Evolutionary conservation across 2,329 filamentous ascomycete genomes (phyloP).

Genomic region (Septoria linicola): DNA sequence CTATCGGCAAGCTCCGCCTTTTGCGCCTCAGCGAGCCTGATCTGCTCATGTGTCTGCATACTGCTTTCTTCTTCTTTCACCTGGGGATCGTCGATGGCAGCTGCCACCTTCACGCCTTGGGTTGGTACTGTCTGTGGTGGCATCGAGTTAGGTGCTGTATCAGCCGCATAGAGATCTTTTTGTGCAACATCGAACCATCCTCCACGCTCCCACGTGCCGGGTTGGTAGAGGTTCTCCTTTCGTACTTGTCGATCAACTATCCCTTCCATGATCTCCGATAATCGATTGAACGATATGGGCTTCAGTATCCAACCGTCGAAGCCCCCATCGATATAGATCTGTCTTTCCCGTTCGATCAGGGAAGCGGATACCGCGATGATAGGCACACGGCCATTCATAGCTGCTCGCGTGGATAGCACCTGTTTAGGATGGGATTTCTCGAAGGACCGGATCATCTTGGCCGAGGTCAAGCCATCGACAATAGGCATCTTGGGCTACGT

Average conservation of each 20-base stretch:
- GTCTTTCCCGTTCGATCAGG: constrained; percentile 66
- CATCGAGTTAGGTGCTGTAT: constrained; percentile 38
- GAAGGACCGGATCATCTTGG: constrained; percentile 76
- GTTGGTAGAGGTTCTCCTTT: constrained; percentile 63
- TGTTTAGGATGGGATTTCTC: constrained; percentile 57
- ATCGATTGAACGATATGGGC: constrained; percentile 75
- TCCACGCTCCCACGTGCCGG: constrained; percentile 78
- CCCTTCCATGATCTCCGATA: constrained; percentile 67
- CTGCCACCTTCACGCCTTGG: constrained; percentile 36
- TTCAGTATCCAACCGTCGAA: constrained; percentile 93
- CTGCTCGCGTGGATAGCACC: constrained; percentile 59
- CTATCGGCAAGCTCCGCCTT: constrained; percentile 10
- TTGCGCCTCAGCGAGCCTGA: constrained; percentile 32
- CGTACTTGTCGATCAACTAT: constrained; percentile 63
- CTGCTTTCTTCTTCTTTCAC: constrained; percentile 36
- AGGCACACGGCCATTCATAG: constrained; percentile 65
- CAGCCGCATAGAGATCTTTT: constrained; percentile 39
- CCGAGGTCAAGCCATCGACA: constrained; percentile 76
- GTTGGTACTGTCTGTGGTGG: constrained; percentile 28
- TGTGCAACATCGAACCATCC: constrained; percentile 69
- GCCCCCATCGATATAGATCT: constrained; percentile 71
- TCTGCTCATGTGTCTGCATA: constrained; percentile 37
- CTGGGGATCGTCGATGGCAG: constrained; percentile 36
- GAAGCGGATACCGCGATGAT: constrained; percentile 88
- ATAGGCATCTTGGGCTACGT: constrained; percentile 73